Conservation (phyloP, 2,329 filamentous ascomycete species). For the Shiraia sp. region DNA sequence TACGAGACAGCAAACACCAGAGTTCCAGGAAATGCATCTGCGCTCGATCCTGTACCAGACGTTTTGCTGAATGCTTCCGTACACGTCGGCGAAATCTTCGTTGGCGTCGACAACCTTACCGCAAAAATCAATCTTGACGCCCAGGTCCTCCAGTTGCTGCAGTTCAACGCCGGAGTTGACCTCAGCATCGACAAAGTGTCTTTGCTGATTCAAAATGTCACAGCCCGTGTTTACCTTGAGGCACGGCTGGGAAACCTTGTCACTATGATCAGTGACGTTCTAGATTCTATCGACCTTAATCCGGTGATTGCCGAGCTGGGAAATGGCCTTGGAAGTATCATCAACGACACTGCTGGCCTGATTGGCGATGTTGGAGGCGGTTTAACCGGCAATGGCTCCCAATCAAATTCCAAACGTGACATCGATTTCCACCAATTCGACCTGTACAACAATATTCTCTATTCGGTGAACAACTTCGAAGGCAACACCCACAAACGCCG, state of each 20-base stretch:
- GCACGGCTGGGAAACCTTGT: constrained; percentile 64
- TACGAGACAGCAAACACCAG: constrained; percentile 60
- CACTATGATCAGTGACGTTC: constrained; percentile 61
- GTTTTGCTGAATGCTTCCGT: constrained; percentile 65
- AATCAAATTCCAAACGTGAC: constrained; percentile 28
- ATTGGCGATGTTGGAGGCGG: constrained; percentile 29
- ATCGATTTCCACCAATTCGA: constrained; percentile 49
- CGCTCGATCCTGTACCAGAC: constrained; percentile 56
- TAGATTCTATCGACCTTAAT: constrained; percentile 64
- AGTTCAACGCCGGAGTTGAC: constrained; percentile 65
- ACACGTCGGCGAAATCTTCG: constrained; percentile 61
- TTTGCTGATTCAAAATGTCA: constrained; percentile 62
- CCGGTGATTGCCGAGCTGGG: constrained; percentile 62
- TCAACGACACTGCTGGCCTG: constrained; percentile 45
- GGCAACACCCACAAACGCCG: constrained; percentile 60
- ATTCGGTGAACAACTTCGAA: constrained; percentile 63
- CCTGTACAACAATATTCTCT: constrained; percentile 62
- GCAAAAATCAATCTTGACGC: constrained; percentile 65
- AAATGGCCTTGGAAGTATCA: constrained; percentile 53
- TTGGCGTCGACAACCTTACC: constrained; percentile 63
- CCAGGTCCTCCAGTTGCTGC: constrained; percentile 61
- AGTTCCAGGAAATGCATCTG: constrained; percentile 46
- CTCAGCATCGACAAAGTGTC: constrained; percentile 61
- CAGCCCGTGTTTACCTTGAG: constrained; percentile 62
- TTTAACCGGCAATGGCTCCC: constrained; percentile 12